A percentile compares a stretch with the other conserved stretches of the same genome.
These are phyloP conservation scores for Corniculantispora saksenae DNA, from an alignment of 2,329 filamentous ascomycete genomes.

Conservation along the genomic window DNA sequence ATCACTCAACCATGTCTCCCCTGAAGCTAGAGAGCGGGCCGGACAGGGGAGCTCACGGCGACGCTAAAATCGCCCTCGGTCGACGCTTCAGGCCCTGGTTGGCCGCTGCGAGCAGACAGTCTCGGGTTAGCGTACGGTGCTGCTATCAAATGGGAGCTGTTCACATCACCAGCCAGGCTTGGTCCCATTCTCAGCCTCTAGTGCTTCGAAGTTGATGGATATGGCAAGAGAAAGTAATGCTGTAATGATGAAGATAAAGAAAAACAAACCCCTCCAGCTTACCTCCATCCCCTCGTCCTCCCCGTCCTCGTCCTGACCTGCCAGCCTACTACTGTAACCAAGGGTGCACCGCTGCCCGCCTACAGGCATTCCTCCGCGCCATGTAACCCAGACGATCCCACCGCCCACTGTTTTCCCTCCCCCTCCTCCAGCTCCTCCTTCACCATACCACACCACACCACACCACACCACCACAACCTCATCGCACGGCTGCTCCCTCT, in stretches of 20 bases:
- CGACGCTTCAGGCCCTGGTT: not conserved
- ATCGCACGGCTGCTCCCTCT: not conserved
- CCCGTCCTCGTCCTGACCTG: not conserved
- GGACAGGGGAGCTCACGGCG: not conserved
- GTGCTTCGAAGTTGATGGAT: too few species aligned
- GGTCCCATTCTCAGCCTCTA: not conserved
- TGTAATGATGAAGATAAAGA: too few species aligned
- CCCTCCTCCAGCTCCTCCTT: not conserved
- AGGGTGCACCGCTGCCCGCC: not conserved
- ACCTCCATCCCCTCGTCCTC: not conserved
- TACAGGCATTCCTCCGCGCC: not conserved
- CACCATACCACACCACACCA: not conserved
- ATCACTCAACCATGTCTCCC: not conserved
- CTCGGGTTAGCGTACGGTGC: not conserved
- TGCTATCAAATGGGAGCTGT: too few species aligned
- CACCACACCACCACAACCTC: not conserved
- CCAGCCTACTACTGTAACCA: not conserved
- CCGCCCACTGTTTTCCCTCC: not conserved
- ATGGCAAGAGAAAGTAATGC: too few species aligned
- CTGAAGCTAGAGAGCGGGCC: slow-evolving; percentile 7
- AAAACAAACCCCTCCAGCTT: not conserved
- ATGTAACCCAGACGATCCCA: slow-evolving; percentile 5
- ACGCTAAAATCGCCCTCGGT: not conserved
- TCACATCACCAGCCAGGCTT: not conserved
- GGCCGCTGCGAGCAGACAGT: not conserved